Evolutionary conservation across 2,329 filamentous ascomycete genomes (phyloP).

Genomic region (Exophiala lecanii-corni): DNA sequence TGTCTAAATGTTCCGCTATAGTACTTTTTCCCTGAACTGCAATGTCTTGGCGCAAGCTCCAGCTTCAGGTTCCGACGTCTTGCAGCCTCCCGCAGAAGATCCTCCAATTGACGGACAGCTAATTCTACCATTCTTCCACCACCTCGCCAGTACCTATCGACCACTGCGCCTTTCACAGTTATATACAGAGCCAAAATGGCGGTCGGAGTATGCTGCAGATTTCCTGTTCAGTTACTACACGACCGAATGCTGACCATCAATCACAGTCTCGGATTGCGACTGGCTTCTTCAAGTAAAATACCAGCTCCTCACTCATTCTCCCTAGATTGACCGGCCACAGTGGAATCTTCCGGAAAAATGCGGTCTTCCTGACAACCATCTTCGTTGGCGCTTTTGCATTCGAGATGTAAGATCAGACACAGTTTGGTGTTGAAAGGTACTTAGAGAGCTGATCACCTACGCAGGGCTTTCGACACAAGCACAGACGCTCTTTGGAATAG

Average conservation of each 20-base stretch:
- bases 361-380: constrained; percentile 77
- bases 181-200: constrained; percentile 15
- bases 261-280: constrained; percentile 43
- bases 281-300: constrained; percentile 56
- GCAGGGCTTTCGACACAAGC: constrained; percentile 73
- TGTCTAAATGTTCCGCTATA: neutral
- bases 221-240: constrained; percentile 3
- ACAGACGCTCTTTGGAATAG: constrained; percentile 82
- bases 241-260: constrained; percentile 4
- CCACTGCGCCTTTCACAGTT: neutral
- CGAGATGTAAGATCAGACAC: constrained; percentile 87
- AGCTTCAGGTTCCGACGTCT: neutral
- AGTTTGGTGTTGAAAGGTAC: too few relatives aligned
- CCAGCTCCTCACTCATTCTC: neutral
- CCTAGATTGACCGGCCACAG: constrained; percentile 47
- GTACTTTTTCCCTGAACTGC: neutral
- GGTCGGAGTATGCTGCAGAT: constrained; percentile 51
- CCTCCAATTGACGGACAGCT: neutral
- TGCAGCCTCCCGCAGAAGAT: too few relatives aligned
- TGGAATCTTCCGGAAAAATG: constrained; percentile 80
- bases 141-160: neutral
- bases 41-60: neutral
- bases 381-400: constrained; percentile 86
- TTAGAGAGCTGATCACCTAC: too few relatives aligned
- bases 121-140: neutral